phyloP scores from a whole-genome alignment of 192 early-diverging fungal species.

The Pilaira anomala region DNA sequence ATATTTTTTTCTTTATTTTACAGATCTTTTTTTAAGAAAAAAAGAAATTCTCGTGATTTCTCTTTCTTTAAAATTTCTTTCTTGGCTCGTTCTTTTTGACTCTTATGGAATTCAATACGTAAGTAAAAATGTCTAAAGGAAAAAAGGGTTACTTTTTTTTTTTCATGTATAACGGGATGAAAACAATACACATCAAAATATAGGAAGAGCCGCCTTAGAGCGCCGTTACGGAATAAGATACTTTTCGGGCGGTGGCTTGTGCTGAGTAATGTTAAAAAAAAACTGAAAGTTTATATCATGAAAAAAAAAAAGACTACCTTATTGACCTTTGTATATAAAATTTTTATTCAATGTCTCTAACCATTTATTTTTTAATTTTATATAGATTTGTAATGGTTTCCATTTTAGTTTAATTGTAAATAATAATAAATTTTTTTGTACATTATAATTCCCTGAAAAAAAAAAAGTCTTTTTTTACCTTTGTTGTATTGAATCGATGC shows the following conservation, averaged over 20 bases:
- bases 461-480: not conserved
- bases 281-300: too few relatives aligned
- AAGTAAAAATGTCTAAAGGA: too few relatives aligned
- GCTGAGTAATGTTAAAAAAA: conserved; percentile 12
- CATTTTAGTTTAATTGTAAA: not conserved
- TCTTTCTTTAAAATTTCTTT: too few relatives aligned
- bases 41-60: too few relatives aligned
- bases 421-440: not conserved
- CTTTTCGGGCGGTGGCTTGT: not conserved
- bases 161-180: conserved; percentile 9
- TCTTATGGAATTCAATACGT: too few relatives aligned
- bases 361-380: not conserved
- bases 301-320: not conserved
- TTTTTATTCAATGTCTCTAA: not conserved
- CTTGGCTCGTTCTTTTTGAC: too few relatives aligned
- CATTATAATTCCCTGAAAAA: too few relatives aligned
- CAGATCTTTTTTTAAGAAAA: too few relatives aligned
- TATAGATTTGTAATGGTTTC: not conserved
- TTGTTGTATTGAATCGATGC: too few relatives aligned
- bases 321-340: not conserved
- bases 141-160: too few relatives aligned
- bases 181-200: conserved; percentile 18
- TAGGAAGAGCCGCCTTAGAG: conserved; percentile 20
- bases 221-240: not conserved
- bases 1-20: too few relatives aligned